Evolutionary conservation across 352 stramenopile genomes (phyloP), one percentile per base, ranked within the genome.

Genomic region (Salisapilia sapeloensis): DNA sequence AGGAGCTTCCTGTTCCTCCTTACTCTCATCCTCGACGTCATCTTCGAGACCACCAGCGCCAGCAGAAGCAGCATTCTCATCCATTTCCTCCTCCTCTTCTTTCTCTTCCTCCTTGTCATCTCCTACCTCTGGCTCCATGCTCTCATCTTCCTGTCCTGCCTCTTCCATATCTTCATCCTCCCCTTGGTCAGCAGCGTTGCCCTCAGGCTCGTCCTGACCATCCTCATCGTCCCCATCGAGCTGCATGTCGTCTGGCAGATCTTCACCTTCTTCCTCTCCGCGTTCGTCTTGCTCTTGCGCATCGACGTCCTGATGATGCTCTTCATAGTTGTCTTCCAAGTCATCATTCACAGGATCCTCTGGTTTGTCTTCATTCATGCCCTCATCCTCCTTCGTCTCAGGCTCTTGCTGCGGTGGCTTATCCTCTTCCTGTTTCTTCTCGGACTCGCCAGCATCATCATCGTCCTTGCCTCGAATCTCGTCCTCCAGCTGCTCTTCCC

Each of bases 271-370:
- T 2, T 71, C 50, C 4, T 92, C 60, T 8, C 60, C 50, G 29
- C 47, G 52, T 4, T 83, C 52, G 10, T 80, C 55, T 27, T 56
- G 60, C 19, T 74, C 59, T 28, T 60, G 47, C 1, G 57, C 58
- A 25, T 77, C 61, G n/a, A 81, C 38, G 9, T 74, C 42, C 11
- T 72, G 53, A 33, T 77, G 53, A 17, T 90, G 58, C 4, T 82
- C 69, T 41, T 85, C 69, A 33, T 86, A 83, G 26, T 92, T 65
- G 35, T 92, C 60, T 17, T 93, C 78, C 34, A 85, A 81, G 48
- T 89, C 61, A n/a, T 95, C 84, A 40, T 96, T 84, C 26, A 96
- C 60, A 20, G 92, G 50, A 5, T 96, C 77, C 39, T 94, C 65
- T 39, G 56, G 63, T 20, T 67, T 53, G 1, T 77, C 65, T 19